Base-by-base conservation (phyloP, 2,329 filamentous ascomycete genomes). In the Exophiala viscosa region DNA sequence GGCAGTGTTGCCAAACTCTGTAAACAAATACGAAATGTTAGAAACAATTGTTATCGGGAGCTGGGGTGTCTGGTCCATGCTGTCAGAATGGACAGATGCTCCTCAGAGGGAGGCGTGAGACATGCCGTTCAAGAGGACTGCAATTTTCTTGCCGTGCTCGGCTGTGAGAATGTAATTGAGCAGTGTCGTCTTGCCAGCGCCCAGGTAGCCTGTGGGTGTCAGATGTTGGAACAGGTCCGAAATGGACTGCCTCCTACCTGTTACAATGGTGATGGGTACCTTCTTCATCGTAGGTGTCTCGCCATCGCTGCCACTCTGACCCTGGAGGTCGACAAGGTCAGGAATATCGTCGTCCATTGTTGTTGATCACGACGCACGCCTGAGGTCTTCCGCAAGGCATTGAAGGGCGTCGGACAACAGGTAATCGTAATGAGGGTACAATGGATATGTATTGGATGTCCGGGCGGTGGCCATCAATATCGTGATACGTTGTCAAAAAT, bases 61-160 rank as follows among this genome's bases (percentile, higher is more conserved):
- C 33, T n/a, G 20, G 31, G 18, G 43, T 34, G 33, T 15, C 33
- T 13, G 18, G 23, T 14, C 43, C 9, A 23, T 42, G 17, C 34
- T 14, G 40, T 42, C 40, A 42, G 40, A 42, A 23, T 33, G 13
- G 13, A 34, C 18, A 54, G 33, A 18, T 11, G 10, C 15, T 28
- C 11, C 11, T 48, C 23, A 28, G 42, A 52, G 17, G 41, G 14
- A 43, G 36, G 35, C 14, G 33, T 20, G 20, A 20, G 55, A 77
- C 69, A 66, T 65, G 73, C 89, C 90, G 70, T 99, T 99, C 75
- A 99, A 82, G 52, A 99, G 97, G 11, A 99, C 93, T 9, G 93
- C 93, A 69, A 99, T 93, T 66, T 90, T 96, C 78, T 97, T 97
- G 69, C 92, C 92, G 78, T 99, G 93, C 56, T 92, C 86, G 52